phyloP scores from a whole-genome alignment of 2,329 filamentous ascomycete species.

The Fusarium sulawesiense region DNA sequence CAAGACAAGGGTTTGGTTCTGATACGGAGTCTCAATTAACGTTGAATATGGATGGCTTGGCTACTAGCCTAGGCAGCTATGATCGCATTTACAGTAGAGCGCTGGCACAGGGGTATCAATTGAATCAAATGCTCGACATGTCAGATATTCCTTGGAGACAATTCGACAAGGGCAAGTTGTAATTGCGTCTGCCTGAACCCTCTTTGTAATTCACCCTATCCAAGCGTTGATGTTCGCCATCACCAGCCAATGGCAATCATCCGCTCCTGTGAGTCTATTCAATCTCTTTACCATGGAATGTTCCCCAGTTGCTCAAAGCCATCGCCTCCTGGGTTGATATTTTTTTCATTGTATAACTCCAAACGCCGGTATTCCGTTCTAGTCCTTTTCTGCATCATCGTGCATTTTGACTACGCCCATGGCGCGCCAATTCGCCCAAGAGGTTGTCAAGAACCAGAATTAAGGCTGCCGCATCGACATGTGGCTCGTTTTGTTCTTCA shows the following conservation, averaged over 20 bases:
- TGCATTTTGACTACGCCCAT: not conserved
- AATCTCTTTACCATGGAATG: slow-evolving; percentile 18
- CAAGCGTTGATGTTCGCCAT: slow-evolving; percentile 23
- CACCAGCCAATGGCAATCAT: slow-evolving; percentile 33
- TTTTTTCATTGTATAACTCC: slow-evolving; percentile 40
- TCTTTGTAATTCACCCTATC: not conserved
- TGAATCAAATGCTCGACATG: not conserved
- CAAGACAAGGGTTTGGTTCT: slow-evolving; percentile 18
- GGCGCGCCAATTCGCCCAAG: not conserved
- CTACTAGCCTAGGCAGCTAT: not conserved
- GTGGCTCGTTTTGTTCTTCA: not conserved
- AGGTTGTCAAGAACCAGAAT: not conserved
- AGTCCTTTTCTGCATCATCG: slow-evolving; percentile 4
- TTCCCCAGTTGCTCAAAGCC: slow-evolving; percentile 10
- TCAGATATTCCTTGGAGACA: not conserved
- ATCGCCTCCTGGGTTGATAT: slow-evolving; percentile 14
- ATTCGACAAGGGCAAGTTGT: not conserved
- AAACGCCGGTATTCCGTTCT: slow-evolving; percentile 34
- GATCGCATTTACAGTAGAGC: not conserved
- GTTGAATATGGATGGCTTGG: not conserved
- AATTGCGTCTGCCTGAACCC: slow-evolving; percentile 9
- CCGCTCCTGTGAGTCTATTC: slow-evolving; percentile 6
- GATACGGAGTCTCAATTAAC: slow-evolving; percentile 6
- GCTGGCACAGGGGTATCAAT: not conserved
- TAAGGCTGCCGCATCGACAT: not conserved